Conservation (phyloP, 2,329 filamentous ascomycete genomes). For the Sarocladium oryzae region DNA sequence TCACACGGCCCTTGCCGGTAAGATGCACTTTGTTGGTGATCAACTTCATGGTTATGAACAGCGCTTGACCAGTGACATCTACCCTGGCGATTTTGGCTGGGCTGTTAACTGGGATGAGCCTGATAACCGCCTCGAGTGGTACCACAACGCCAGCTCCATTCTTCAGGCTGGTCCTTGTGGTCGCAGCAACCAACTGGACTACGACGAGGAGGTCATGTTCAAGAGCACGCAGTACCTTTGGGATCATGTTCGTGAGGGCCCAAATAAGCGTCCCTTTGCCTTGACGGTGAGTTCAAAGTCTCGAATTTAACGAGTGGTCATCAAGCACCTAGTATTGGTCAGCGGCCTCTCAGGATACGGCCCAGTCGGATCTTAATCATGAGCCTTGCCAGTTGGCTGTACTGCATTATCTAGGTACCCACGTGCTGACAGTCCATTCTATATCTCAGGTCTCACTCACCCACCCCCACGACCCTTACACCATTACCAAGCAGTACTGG, state of each 20-base stretch:
- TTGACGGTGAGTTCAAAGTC: constrained; percentile 52
- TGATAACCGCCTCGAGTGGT: constrained; percentile 82
- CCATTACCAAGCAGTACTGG: constrained; percentile 91
- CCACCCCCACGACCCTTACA: constrained; percentile 92
- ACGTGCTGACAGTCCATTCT: neutral
- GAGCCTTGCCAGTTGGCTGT: no score
- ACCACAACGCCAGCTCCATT: constrained; percentile 92
- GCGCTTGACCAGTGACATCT: constrained; percentile 89
- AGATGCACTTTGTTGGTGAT: constrained; percentile 97
- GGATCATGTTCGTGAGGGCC: constrained; percentile 78
- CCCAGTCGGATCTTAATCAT: no score
- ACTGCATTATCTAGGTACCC: no score
- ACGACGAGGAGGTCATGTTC: constrained; percentile 94
- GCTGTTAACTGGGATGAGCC: constrained; percentile 93
- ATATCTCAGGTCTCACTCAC: constrained; percentile 66
- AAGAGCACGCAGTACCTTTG: constrained; percentile 85
- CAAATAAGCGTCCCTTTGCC: constrained; percentile 69
- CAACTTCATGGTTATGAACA: constrained; percentile 93
- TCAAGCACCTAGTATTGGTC: no score
- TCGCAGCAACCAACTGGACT: constrained; percentile 90
- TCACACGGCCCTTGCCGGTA: constrained; percentile 83
- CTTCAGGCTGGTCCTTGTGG: constrained; percentile 83
- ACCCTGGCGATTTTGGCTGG: constrained; percentile 92
- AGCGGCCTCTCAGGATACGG: no score
- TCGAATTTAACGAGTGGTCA: neutral